phyloP scores from a whole-genome alignment of 257 asterid genomes.

The Solanum ahanhuiri region DNA sequence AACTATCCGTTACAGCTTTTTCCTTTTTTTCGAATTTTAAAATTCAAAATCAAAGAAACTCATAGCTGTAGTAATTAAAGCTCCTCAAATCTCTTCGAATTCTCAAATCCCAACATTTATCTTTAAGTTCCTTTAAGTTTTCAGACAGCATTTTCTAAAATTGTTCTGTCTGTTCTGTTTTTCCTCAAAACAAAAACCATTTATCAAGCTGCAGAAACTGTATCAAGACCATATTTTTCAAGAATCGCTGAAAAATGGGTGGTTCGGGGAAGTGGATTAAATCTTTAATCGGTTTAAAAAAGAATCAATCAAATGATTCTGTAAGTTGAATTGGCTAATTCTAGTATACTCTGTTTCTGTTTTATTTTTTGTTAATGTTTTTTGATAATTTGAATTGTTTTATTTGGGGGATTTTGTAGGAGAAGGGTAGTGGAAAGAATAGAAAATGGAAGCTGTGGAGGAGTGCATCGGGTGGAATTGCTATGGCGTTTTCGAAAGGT shows the following conservation, averaged over 20 bases:
- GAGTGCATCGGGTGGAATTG: constrained; percentile 59
- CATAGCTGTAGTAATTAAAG: constrained; percentile 21
- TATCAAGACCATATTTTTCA: background rate
- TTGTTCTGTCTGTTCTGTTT: background rate
- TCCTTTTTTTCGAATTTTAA: constrained; percentile 33
- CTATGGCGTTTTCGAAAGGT: constrained; percentile 19
- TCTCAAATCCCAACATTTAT: constrained; percentile 6
- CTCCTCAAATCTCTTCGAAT: background rate
- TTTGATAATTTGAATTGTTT: background rate
- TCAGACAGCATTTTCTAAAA: background rate
- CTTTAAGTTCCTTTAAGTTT: background rate
- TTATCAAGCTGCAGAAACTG: background rate
- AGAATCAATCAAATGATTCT: constrained; percentile 31
- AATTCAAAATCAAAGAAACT: constrained; percentile 15
- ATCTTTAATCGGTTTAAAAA: constrained; percentile 54
- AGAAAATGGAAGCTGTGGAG: constrained; percentile 95
- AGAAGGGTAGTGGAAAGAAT: constrained; percentile 50
- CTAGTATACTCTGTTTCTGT: background rate
- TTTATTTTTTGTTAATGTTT: background rate
- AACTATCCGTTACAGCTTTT: constrained; percentile 59
- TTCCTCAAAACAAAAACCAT: background rate
- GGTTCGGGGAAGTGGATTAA: constrained; percentile 84
- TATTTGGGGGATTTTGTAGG: constrained; percentile 11
- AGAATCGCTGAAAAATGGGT: constrained; percentile 37
- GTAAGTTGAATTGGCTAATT: constrained; percentile 15